Conservation (phyloP, 352 stramenopile species). For the Elongisporangium anandrum region DNA sequence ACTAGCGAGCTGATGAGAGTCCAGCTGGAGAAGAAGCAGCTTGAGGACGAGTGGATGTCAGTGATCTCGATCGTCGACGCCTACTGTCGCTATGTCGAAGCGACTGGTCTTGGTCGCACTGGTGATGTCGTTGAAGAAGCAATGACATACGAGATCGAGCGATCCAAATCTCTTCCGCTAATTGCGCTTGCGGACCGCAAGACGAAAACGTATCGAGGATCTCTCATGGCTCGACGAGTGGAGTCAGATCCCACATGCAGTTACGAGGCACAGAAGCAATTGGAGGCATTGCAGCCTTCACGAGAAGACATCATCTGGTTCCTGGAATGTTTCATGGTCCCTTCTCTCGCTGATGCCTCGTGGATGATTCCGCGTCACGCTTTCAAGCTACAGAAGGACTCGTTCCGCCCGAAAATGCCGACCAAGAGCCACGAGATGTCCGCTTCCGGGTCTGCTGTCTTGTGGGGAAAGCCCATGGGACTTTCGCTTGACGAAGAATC, state of each 20-base stretch:
- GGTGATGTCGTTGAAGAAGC: neutral
- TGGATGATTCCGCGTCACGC: constrained; percentile 27
- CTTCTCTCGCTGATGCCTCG: constrained; percentile 24
- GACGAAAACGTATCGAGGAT: neutral
- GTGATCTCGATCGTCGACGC: constrained; percentile 38
- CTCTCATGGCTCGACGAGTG: neutral
- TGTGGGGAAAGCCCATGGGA: constrained; percentile 53
- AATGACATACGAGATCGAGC: neutral
- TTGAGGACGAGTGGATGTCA: constrained; percentile 23
- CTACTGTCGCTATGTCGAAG: constrained; percentile 38
- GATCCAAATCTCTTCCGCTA: neutral
- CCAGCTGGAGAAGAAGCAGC: constrained; percentile 24
- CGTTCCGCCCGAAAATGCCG: neutral
- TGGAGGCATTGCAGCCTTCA: neutral
- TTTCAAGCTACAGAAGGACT: constrained; percentile 15
- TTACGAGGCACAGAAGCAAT: neutral
- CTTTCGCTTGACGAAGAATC: constrained; percentile 66
- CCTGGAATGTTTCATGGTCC: constrained; percentile 49
- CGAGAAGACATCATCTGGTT: constrained; percentile 33
- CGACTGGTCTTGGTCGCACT: constrained; percentile 12
- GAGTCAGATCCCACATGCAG: neutral
- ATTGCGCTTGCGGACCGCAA: neutral
- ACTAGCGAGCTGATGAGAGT: constrained; percentile 1
- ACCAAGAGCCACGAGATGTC: constrained; percentile 4
- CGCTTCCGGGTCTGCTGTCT: constrained; percentile 43